Evolutionary conservation across 2,329 filamentous ascomycete species (phyloP).

Genomic region (Cephalotrichum gorgonifer): DNA sequence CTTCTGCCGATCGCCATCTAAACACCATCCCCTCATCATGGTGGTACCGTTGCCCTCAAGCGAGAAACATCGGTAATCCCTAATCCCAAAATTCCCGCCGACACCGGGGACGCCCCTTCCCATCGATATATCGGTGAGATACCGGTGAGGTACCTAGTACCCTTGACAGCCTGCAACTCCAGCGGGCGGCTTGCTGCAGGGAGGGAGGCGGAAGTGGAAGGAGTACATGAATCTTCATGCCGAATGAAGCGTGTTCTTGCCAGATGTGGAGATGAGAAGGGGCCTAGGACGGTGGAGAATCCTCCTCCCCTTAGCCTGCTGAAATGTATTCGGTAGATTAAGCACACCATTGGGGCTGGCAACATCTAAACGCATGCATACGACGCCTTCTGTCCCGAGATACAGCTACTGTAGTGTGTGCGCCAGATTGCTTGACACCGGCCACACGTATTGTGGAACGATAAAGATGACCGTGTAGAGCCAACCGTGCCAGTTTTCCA

Average conservation of each 20-base stretch:
- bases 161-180: background rate
- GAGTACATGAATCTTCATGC: background rate
- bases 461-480: no score
- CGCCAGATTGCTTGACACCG: no score
- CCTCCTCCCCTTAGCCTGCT: no score
- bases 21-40: background rate
- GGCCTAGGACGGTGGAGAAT: no score
- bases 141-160: background rate
- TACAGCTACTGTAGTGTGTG: no score
- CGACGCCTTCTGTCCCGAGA: no score
- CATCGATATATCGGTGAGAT: background rate
- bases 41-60: background rate
- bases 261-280: background rate
- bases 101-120: background rate
- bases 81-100: background rate
- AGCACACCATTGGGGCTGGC: no score
- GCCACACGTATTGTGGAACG: no score
- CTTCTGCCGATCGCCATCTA: background rate
- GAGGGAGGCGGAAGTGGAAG: background rate
- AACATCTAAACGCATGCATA: no score
- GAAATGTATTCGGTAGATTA: no score
- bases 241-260: background rate
- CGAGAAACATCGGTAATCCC: background rate
- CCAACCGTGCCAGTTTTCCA: no score
- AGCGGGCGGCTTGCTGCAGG: background rate